Conservation (phyloP, 176 grass and related monocot species). For the Tillandsia fasciculata region DNA sequence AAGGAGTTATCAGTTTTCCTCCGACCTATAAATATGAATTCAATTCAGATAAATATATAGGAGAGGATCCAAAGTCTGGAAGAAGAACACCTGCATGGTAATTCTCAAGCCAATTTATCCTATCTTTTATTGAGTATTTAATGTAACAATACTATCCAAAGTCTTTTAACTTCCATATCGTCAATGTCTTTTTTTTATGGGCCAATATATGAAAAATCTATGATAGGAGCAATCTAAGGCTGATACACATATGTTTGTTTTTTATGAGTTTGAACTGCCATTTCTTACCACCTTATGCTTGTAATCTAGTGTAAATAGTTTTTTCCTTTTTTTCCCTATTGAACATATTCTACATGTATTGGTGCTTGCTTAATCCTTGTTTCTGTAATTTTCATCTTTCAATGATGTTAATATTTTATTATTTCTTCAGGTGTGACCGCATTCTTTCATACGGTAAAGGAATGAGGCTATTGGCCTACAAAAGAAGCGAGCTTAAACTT, state of each 20-base stretch:
- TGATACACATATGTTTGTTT: too few species aligned
- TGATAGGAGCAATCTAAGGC: too few species aligned
- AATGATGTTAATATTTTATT: neutral
- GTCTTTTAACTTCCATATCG: neutral
- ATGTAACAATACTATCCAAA: neutral
- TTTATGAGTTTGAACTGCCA: too few species aligned
- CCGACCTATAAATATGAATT: slow-evolving; percentile 93
- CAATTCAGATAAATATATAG: slow-evolving; percentile 54
- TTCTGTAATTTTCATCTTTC: neutral
- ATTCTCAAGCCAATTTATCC: neutral
- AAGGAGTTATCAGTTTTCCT: slow-evolving; percentile 64
- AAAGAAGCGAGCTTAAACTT: slow-evolving; percentile 43
- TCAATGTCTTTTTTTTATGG: too few species aligned
- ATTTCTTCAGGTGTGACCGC: slow-evolving; percentile 62
- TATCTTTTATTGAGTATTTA: neutral
- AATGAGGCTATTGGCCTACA: slow-evolving; percentile 49
- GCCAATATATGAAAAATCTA: too few species aligned
- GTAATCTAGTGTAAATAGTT: too few species aligned
- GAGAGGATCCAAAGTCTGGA: slow-evolving; percentile 38
- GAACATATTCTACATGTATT: too few species aligned
- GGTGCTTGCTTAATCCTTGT: too few species aligned
- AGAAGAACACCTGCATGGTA: slow-evolving; percentile 96
- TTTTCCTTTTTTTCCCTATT: too few species aligned
- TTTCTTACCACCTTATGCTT: too few species aligned
- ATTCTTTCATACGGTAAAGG: slow-evolving; percentile 78